Percentiles rank a stretch among this genome's conserved stretches.
Evolutionary conservation across 2,329 filamentous ascomycete species (phyloP).

Genomic region (Cladophialophora bantiana): DNA sequence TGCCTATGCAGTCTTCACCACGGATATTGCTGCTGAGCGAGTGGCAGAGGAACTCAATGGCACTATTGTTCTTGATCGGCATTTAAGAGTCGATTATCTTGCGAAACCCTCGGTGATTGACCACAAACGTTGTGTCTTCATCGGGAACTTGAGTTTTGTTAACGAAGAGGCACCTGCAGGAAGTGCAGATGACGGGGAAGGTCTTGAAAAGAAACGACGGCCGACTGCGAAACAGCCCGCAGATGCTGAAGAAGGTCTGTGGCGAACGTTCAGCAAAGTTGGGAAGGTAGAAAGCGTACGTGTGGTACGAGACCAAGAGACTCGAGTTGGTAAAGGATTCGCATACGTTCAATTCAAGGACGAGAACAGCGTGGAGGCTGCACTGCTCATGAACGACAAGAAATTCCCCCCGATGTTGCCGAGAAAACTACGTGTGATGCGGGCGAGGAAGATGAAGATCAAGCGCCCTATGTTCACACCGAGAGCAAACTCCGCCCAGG

Average conservation of each 20-base stretch:
- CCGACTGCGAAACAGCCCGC: conserved; percentile 73
- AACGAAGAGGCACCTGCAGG: conserved; percentile 80
- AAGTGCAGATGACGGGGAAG: conserved; percentile 54
- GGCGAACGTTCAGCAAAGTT: conserved; percentile 77
- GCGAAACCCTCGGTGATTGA: conserved; percentile 84
- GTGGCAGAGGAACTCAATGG: conserved; percentile 83
- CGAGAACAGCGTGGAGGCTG: conserved; percentile 86
- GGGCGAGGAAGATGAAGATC: conserved; percentile 69
- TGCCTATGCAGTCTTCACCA: conserved; percentile 90
- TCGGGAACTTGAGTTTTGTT: conserved; percentile 95
- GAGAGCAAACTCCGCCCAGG: conserved; percentile 40
- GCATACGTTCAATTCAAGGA: conserved; percentile 98
- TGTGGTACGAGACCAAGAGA: conserved; percentile 86
- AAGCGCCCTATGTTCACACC: conserved; percentile 32
- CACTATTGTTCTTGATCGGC: conserved; percentile 80
- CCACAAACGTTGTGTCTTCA: conserved; percentile 89
- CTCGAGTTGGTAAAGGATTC: conserved; percentile 93
- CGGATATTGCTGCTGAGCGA: conserved; percentile 74
- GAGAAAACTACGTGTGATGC: conserved; percentile 80
- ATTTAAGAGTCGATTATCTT: conserved; percentile 88
- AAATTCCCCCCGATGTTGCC: conserved; percentile 95
- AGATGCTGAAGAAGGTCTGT: conserved; percentile 91
- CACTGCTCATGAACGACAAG: conserved; percentile 85
- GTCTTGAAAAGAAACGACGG: conserved; percentile 74
- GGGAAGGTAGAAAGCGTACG: conserved; percentile 92